phyloP scores from a whole-genome alignment of 2,329 filamentous ascomycete genomes.

The Botrytis aclada region DNA sequence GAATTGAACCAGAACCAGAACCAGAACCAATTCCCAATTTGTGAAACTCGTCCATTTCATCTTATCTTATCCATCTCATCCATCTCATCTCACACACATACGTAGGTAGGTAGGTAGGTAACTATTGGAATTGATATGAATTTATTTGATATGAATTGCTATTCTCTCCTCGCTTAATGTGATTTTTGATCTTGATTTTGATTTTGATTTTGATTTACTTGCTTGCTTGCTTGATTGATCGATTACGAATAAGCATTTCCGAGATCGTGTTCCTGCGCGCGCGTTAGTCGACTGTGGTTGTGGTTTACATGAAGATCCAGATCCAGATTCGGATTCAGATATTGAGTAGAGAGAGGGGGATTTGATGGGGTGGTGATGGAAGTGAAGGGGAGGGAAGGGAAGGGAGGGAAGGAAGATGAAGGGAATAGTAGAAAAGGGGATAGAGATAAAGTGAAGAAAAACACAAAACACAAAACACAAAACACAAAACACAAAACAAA shows the following conservation, averaged over 20 bases:
- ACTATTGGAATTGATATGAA: not conserved
- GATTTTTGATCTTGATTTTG: not conserved
- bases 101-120: not conserved
- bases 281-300: conserved; percentile 11
- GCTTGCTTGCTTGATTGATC: not conserved
- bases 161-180: not conserved
- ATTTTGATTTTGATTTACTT: not conserved
- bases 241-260: conserved; percentile 54
- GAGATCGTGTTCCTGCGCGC: conserved; percentile 59
- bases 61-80: not conserved
- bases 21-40: not conserved
- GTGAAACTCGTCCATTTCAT: not conserved
- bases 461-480: not conserved
- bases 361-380: not conserved
- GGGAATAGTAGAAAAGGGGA: too few species aligned
- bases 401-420: too few species aligned
- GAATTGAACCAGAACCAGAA: not conserved
- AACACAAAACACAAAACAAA: not conserved
- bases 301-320: too few species aligned
- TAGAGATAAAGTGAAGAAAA: not conserved
- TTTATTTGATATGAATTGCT: fast-evolving
- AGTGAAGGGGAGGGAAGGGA: not conserved
- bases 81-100: not conserved
- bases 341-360: not conserved
- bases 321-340: not conserved